Evolutionary conservation across 176 grass and related monocot genomes (phyloP), one percentile per base, ranked within the genome.

Genomic region (Puccinellia tenuiflora): DNA sequence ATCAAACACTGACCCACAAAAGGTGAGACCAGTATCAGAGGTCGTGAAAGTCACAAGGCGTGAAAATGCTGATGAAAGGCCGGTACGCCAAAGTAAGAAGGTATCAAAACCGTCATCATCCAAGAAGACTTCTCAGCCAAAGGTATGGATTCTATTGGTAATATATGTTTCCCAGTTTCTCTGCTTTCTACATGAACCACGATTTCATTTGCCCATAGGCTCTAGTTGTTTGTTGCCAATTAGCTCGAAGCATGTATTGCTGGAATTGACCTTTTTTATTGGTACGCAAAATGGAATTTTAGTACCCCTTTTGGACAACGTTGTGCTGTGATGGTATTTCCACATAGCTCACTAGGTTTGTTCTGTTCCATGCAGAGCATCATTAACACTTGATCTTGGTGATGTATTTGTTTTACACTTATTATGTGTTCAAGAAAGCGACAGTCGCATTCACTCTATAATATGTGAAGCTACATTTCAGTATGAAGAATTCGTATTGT

Each of bases 41-140:
- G 64, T 90, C 81, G 68, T 90, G 56, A 93, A 90, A 90, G 80
- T 88, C 54, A 80, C 78, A 54, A 94, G 82, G 80, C 88, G 84
- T 76, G 77, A 90, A 78, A 84, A 70, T 75, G 46, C 68, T 72
- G 48, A 68, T 83, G 93, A 86, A 73, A 86, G 81, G 54, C 63
- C 79, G 43, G 75, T 39, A 75, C 84, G 73, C 83, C 66, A 92
- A 89, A 90, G 77, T 71, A 95, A 92, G 56, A 86, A 83, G 76
- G 57, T 75, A 45, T 43, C 87, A 62, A 94, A 92, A 50, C 87
- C 82, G 47, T 48, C 89, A 83, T 87, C 89, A 76, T 90, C 76
- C 10, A 98, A 88, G 88, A 92, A 90, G 87, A 50, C 20, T 67
- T 85, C 89, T 82, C 91, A 94, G 66, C 89, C 91, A 61, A 95